phyloP scores from a whole-genome alignment of 805 yeast genomes.

The Spathaspora gorwiae region DNA sequence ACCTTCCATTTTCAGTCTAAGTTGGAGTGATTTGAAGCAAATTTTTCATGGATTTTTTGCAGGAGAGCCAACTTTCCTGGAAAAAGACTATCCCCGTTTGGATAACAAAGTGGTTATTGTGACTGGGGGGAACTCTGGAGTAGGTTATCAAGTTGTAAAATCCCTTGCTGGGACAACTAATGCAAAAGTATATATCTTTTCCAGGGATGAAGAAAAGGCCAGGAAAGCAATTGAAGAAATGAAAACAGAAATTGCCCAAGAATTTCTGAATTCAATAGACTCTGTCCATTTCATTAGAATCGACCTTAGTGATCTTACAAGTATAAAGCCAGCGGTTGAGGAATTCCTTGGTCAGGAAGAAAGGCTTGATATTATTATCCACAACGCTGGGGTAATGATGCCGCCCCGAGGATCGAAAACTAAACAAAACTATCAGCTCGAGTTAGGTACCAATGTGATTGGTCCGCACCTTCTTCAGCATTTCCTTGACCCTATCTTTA shows the following conservation, averaged over 20 bases:
- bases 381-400: constrained; percentile 23
- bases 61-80: constrained; percentile 4
- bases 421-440: constrained; percentile 43
- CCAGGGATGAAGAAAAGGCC: constrained; percentile 29
- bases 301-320: constrained; percentile 39
- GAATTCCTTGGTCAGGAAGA: constrained; percentile 11
- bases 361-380: constrained; percentile 17
- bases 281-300: constrained; percentile 15
- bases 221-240: constrained; percentile 20
- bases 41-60: constrained; percentile 4
- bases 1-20: not conserved
- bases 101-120: constrained; percentile 32
- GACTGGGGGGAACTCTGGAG: constrained; percentile 37
- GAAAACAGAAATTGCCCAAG: constrained; percentile 15
- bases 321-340: constrained; percentile 33
- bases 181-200: constrained; percentile 29
- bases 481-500: constrained; percentile 32
- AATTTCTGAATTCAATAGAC: constrained; percentile 1
- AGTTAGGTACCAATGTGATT: constrained; percentile 43
- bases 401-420: constrained; percentile 24
- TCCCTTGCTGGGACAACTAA: constrained; percentile 23
- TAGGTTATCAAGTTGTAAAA: constrained; percentile 23
- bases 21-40: constrained; percentile 3
- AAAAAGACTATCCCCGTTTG: constrained; percentile 22
- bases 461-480: constrained; percentile 45